Conservation (phyloP, 2,329 filamentous ascomycete species). For the Nannizziopsis arthrosporioides region DNA sequence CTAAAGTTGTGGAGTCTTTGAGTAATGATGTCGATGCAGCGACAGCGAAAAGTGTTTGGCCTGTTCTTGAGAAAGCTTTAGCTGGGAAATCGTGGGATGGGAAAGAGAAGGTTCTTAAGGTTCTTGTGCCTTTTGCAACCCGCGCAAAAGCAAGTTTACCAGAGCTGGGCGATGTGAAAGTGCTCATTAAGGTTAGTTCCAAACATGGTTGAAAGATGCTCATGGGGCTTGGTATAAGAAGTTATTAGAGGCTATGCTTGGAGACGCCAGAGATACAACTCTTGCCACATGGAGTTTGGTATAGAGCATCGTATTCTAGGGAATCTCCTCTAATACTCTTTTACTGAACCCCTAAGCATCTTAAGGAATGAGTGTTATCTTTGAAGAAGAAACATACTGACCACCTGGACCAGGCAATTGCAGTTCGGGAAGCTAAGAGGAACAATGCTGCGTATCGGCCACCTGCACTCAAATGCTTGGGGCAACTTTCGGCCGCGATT, state of each 20-base stretch:
- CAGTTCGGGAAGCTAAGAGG: slow-evolving; percentile 75
- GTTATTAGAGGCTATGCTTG: too few relatives aligned
- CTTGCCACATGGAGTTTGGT: too few relatives aligned
- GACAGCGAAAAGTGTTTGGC: slow-evolving; percentile 53
- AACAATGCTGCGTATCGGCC: slow-evolving; percentile 78
- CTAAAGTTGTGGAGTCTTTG: slow-evolving; percentile 47
- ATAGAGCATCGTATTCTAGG: too few relatives aligned
- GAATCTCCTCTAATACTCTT: slow-evolving; percentile 1
- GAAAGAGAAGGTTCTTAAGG: slow-evolving; percentile 72
- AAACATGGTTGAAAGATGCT: background rate
- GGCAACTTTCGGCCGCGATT: slow-evolving; percentile 57
- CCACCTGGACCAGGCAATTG: slow-evolving; percentile 43
- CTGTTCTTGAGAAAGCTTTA: slow-evolving; percentile 66
- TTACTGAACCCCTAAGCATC: slow-evolving; percentile 14
- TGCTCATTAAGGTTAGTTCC: slow-evolving; percentile 53
- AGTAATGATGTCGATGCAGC: slow-evolving; percentile 5
- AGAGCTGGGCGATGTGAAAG: slow-evolving; percentile 48
- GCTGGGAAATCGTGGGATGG: slow-evolving; percentile 84
- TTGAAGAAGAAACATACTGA: too few relatives aligned
- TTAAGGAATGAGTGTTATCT: too few relatives aligned
- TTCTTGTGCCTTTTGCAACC: slow-evolving; percentile 66
- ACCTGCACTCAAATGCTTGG: slow-evolving; percentile 60
- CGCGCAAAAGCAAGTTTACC: slow-evolving; percentile 48
- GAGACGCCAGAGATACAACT: too few relatives aligned
- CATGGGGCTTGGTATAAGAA: background rate